Conservation (phyloP, 2,329 filamentous ascomycete species). For the Pseudogymnoascus sp. region DNA sequence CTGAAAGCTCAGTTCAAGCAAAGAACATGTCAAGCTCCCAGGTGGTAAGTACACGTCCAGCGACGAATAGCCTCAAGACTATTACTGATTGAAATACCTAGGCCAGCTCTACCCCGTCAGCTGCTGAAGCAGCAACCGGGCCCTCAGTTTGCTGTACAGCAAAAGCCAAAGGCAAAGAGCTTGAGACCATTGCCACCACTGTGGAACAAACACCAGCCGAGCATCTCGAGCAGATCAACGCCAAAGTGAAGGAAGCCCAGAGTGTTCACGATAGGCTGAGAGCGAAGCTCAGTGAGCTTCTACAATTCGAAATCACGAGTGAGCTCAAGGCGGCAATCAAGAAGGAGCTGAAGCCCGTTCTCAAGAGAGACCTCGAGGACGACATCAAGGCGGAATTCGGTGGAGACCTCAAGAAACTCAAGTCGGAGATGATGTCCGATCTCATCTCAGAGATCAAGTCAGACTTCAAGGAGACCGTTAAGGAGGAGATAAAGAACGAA, state of each 20-base stretch:
- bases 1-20: neutral
- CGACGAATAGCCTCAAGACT: neutral
- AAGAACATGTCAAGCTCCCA: neutral
- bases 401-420: neutral
- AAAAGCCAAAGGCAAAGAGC: neutral
- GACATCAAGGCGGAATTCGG: neutral
- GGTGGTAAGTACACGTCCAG: neutral
- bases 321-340: neutral
- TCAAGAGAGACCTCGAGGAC: neutral
- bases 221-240: neutral
- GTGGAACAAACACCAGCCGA: neutral
- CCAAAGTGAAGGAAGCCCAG: neutral
- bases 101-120: neutral
- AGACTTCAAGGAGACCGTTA: neutral
- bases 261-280: neutral
- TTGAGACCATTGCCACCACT: neutral
- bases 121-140: neutral
- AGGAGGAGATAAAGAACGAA: neutral
- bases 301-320: neutral
- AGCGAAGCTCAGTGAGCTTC: neutral
- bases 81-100: neutral
- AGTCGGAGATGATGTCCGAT: neutral
- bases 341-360: neutral
- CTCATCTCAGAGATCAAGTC: neutral
- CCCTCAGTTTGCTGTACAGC: neutral